A percentile compares a stretch with the other conserved stretches of the same genome.
These are phyloP conservation scores for Talaromyces thailandensis DNA, from an alignment of 495 filamentous ascomycete species.

Conservation along the genomic window DNA sequence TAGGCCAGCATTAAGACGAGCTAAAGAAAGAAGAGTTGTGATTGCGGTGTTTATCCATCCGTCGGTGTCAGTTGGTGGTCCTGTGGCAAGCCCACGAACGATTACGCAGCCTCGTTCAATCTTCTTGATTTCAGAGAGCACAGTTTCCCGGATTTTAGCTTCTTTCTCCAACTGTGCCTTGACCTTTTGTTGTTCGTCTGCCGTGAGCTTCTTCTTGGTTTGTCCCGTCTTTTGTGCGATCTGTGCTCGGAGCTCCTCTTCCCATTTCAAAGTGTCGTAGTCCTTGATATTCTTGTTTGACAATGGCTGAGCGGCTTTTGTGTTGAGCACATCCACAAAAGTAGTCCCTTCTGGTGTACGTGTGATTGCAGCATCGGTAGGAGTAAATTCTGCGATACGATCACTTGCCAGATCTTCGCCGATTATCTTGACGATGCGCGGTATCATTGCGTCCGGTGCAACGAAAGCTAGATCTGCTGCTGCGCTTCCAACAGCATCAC, in stretches of 20 bases:
- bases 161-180: conserved; percentile 89
- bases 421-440: conserved; percentile 65
- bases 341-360: conserved; percentile 76
- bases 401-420: conserved; percentile 55
- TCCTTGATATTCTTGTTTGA: conserved; percentile 81
- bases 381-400: conserved; percentile 61
- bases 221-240: conserved; percentile 86
- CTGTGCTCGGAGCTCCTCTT: conserved; percentile 81
- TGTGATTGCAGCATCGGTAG: conserved; percentile 84
- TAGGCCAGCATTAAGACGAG: conserved; percentile 69
- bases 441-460: conserved; percentile 72
- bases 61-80: conserved; percentile 74
- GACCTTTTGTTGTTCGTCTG: conserved; percentile 82
- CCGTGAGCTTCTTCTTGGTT: conserved; percentile 78
- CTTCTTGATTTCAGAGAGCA: conserved; percentile 56
- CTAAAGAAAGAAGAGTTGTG: conserved; percentile 55
- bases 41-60: conserved; percentile 80
- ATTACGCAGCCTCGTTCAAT: conserved; percentile 76
- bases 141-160: conserved; percentile 58
- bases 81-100: conserved; percentile 69
- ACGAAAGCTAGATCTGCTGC: conserved; percentile 90
- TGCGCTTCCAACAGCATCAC: conserved; percentile 64
- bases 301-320: conserved; percentile 55
- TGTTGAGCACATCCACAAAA: conserved; percentile 84
- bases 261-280: conserved; percentile 94